These are phyloP conservation scores for Aspergillus diversus DNA, from an alignment of 495 filamentous ascomycete species.

Conservation along the genomic window DNA sequence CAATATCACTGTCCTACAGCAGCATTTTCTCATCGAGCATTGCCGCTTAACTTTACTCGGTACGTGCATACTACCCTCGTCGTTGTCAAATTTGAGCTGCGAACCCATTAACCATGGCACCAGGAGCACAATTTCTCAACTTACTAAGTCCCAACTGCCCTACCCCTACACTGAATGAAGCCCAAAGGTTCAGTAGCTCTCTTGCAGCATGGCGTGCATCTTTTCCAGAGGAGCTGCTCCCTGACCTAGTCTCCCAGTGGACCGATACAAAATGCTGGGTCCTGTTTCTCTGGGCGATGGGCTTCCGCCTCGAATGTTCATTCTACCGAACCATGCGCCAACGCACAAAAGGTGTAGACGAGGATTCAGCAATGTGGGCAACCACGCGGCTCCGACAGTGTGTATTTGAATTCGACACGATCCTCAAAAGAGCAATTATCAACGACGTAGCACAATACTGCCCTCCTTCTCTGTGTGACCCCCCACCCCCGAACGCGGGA, in stretches of 20 bases:
- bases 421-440: neutral
- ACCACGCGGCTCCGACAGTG: neutral
- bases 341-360: neutral
- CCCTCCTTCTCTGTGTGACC: neutral
- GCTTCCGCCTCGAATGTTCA: neutral
- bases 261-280: neutral
- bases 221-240: neutral
- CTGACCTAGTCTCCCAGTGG: neutral
- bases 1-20: neutral
- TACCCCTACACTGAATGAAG: neutral
- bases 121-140: neutral
- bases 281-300: neutral
- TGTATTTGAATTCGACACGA: neutral
- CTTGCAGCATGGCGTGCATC: neutral
- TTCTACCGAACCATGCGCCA: neutral
- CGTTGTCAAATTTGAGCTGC: neutral
- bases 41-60: neutral
- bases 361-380: neutral
- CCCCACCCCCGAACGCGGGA: too few species aligned
- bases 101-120: neutral
- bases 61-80: neutral
- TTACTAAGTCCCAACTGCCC: neutral
- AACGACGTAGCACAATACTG: neutral
- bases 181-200: neutral
- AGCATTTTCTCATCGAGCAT: neutral